A percentile compares a stretch with the other conserved stretches of the same genome.
Evolutionary conservation across 108 stramenopile species (phyloP).

Genomic region (Parietichytrium sp.): DNA sequence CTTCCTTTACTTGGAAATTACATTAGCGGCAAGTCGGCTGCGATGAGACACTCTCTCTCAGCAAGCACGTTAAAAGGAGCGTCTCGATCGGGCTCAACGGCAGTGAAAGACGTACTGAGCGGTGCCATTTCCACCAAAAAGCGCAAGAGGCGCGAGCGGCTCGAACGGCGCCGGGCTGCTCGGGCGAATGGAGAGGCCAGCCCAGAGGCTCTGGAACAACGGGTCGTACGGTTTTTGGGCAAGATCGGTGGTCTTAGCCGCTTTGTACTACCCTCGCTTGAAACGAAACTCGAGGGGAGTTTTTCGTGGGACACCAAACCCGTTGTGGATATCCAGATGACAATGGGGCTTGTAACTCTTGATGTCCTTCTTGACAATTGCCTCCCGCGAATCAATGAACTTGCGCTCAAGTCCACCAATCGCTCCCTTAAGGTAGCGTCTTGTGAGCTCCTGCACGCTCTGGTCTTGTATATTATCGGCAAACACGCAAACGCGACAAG

Average conservation of each 20-base stretch:
- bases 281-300: not conserved
- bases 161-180: not conserved
- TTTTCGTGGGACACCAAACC: not conserved
- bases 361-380: slow-evolving; percentile 6
- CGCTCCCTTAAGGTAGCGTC: slow-evolving; percentile 9
- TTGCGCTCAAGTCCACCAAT: not conserved
- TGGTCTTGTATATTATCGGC: not conserved
- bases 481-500: not conserved
- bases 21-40: not conserved
- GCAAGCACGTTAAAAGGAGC: not conserved
- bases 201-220: not conserved
- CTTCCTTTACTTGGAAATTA: not conserved
- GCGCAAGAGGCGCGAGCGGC: not conserved
- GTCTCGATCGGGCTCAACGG: not conserved
- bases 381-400: not conserved
- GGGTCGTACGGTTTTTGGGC: slow-evolving; percentile 3
- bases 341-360: not conserved
- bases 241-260: slow-evolving; percentile 16
- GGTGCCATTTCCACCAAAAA: too few relatives aligned
- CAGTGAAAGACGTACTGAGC: too few relatives aligned
- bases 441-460: not conserved
- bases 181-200: not conserved
- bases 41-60: too few relatives aligned
- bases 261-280: slow-evolving; percentile 13
- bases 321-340: not conserved